Base-by-base conservation (phyloP, 192 early-diverging fungal genomes). In the Coemansia sp. region DNA sequence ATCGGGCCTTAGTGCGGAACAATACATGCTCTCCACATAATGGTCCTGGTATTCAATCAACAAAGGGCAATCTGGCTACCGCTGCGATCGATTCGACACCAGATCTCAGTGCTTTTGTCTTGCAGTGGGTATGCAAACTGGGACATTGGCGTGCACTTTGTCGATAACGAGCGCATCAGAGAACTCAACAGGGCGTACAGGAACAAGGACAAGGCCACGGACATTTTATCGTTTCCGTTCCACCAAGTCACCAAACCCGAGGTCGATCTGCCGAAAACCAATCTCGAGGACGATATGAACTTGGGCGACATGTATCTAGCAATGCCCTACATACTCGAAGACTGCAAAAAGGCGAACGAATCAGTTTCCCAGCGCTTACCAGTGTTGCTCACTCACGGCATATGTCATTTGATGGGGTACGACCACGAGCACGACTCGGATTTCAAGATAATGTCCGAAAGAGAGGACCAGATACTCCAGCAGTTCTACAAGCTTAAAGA, bases 171-270 rank as follows among this genome's bases (percentile, higher is more conserved):
- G 8, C 66, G 62, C 9, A 76, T 90, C 6, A 79, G 64, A 10
- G 21, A 81, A 16, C 74, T 90, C 23, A 90, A 90, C 61, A 28
- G 35, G 12, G 56, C 67, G 31, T 90, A 88, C 68, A 70, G 88
- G 0, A 50, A 70, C 59, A 83, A 78, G 39, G 72, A 86, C 65
- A 66, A 59, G 45, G 38, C 86, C 0, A 90, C 88, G 0, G 88
- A 90, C 47, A 88, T 90, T 37, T 64, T 90, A 13, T 88, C 87
- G 14, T 90, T 90, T 62, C 88, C 86, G 2, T 90, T 88, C 71
- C 77, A 85, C 66, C 38, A 76, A 33, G 80, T 82, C 0, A 11
- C 16, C 0, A 72, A 4, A 18, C 66, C 75, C n/a, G 75, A 75
- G 21, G 18, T 58, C 8, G 25, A 61, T 47, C 58, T 64, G 53